Base-by-base conservation (phyloP, 805 yeast species). In the Starmerella geochares region DNA sequence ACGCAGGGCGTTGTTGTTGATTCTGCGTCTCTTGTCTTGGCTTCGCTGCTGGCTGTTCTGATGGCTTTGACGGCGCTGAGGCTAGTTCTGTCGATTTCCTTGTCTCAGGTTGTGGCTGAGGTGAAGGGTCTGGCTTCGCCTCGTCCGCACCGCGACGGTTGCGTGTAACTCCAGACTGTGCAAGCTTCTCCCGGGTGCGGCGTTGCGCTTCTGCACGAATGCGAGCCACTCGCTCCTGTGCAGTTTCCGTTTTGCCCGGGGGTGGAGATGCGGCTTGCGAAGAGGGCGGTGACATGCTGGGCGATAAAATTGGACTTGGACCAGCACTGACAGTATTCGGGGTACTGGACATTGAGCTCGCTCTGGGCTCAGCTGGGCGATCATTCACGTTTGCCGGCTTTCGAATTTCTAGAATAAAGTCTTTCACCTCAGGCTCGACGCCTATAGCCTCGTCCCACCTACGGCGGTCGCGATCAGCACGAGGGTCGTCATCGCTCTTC, bases 361-460 rank as follows among this genome's bases (percentile, higher is more conserved):
- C 16, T 7, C 14, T 14, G 16, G 31, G 8, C 20, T 17, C 31
- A 14, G 43, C 24, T 5, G 43, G 9, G 17, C n/a, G 25, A 16
- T 27, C 27, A n/a, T 14, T 20, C 5, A 19, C 28, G 14, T 16
- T 19, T 5, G 28, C 37, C 3, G 37, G 39, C 47, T 41, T 13
- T 51, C 72, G 71, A 59, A 86, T 68, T 42, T 75, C 75, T 42
- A 67, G 68, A 54, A 88, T 78, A 56, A 88, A 79, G 5, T 69
- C 68, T 48, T 75, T 72, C 39, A 86, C 88, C 33, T 76, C 72
- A n/a, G 78, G 74, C 58, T 77, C 79, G 24, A 86, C 80, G 35
- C 88, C 94, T 35, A 79, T 68, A 11, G 94, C 96, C 41, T 77
- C 73, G 54, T 84, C 95, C 86, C 88, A 88, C 60, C 82, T 80